A percentile compares a stretch with the other conserved stretches of the same genome.
These are phyloP conservation scores for Talaromyces trachyspermus DNA, from an alignment of 495 filamentous ascomycete genomes.

Conservation along the genomic window DNA sequence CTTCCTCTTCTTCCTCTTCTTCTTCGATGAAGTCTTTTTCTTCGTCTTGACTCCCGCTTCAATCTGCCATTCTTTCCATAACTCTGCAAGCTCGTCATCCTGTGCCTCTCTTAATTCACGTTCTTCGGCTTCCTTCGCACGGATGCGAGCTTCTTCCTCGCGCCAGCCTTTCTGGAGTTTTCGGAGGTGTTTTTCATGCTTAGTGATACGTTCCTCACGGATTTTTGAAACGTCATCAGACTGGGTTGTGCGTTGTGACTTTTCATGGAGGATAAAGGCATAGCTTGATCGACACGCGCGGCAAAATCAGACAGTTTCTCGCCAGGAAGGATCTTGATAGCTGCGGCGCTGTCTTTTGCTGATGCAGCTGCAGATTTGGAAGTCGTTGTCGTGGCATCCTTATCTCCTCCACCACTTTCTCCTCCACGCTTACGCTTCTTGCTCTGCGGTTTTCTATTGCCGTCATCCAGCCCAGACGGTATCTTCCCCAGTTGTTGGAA, in stretches of 20 bases:
- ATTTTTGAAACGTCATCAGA: conserved; percentile 26
- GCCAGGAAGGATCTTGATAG: conserved; percentile 69
- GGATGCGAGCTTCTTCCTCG: conserved; percentile 58
- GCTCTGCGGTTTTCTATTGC: conserved; percentile 34
- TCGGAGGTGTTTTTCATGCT: conserved; percentile 76
- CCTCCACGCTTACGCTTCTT: conserved; percentile 44
- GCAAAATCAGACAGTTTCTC: conserved; percentile 77
- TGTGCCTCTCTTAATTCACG: conserved; percentile 49
- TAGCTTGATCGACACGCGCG: conserved; percentile 75
- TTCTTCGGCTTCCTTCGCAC: conserved; percentile 59
- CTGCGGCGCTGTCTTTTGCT: conserved; percentile 13
- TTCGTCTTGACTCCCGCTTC: conserved; percentile 49
- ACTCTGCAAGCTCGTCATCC: conserved; percentile 41
- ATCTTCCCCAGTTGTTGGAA: conserved; percentile 42
- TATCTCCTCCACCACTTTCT: too few relatives aligned
- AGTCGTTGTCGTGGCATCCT: conserved; percentile 10
- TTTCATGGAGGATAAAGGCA: conserved; percentile 65
- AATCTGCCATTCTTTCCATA: conserved; percentile 43
- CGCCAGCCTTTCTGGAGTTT: conserved; percentile 77
- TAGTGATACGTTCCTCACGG: conserved; percentile 56
- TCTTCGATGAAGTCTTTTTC: conserved; percentile 23
- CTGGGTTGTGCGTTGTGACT: conserved; percentile 18
- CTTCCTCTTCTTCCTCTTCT: conserved; percentile 35
- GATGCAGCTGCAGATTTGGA: conserved; percentile 8
- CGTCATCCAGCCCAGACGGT: conserved; percentile 63